Conservation (phyloP, 2,329 filamentous ascomycete species). For the Penicillium sp. region DNA sequence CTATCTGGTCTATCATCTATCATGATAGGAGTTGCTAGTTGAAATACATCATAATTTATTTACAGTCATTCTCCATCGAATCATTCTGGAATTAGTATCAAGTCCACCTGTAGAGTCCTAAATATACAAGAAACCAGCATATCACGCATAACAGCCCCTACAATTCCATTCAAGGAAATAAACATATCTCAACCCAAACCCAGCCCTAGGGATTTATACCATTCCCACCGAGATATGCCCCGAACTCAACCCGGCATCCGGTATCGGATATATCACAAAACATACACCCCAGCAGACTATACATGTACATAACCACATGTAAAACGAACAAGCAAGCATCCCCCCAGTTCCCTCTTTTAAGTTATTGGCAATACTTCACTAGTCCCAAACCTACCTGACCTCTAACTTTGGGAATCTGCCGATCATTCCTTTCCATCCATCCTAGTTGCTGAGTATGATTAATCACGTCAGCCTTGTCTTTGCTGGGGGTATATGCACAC, state of each 20-base stretch:
- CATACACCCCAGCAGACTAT: not conserved
- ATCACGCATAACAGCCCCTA: too few species aligned
- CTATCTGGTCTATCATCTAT: not conserved
- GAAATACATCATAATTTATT: not conserved
- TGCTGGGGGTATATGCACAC: not conserved
- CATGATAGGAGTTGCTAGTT: not conserved
- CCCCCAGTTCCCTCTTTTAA: not conserved
- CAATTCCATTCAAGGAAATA: not conserved
- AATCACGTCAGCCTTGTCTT: not conserved
- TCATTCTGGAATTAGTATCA: not conserved
- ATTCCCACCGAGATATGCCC: not conserved
- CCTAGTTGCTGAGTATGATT: not conserved
- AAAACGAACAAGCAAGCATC: not conserved
- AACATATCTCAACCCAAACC: not conserved
- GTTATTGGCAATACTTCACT: constrained; percentile 1
- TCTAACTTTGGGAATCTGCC: not conserved
- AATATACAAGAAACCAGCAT: not conserved
- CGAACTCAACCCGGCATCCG: not conserved
- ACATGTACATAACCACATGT: not conserved
- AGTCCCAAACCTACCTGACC: not conserved
- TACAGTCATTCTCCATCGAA: not conserved
- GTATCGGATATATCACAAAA: constrained; percentile 11
- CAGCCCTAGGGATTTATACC: not conserved
- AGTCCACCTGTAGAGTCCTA: not conserved
- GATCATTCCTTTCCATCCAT: not conserved